phyloP scores from a whole-genome alignment of 257 asterid genomes.

The Solanum ossicruentum region DNA sequence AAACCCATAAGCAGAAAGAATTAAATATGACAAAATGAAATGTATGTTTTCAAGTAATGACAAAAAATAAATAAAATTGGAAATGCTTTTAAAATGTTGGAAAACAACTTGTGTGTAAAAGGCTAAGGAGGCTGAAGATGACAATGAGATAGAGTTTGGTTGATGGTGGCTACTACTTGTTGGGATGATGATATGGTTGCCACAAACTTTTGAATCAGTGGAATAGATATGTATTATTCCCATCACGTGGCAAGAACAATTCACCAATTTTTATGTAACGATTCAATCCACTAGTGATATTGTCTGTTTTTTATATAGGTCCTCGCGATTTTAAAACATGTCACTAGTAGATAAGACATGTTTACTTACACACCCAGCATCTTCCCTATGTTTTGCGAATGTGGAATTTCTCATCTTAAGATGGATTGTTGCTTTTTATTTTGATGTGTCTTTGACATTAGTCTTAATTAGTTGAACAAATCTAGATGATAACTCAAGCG shows the following conservation, averaged over 20 bases:
- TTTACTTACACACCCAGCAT: too few relatives aligned
- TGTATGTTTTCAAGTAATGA: neutral
- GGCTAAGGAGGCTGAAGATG: neutral
- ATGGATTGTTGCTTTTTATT: neutral
- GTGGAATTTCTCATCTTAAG: too few relatives aligned
- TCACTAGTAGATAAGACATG: too few relatives aligned
- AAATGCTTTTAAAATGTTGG: neutral
- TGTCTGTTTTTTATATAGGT: too few relatives aligned
- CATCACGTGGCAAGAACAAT: neutral
- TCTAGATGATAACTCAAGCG: too few relatives aligned
- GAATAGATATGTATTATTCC: neutral
- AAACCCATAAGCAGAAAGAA: too few relatives aligned
- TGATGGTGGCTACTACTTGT: neutral
- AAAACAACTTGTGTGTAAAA: slow-evolving; percentile 4
- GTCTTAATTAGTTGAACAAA: neutral
- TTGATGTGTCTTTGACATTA: neutral
- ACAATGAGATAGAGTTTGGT: slow-evolving; percentile 6
- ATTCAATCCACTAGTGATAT: too few relatives aligned
- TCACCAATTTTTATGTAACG: neutral
- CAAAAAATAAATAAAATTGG: neutral
- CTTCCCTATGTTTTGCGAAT: too few relatives aligned
- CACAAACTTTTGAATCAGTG: slow-evolving; percentile 1
- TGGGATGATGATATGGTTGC: neutral
- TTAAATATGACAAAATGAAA: too few relatives aligned
- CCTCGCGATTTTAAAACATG: too few relatives aligned